These are phyloP conservation scores for Capsicum pubescens DNA, from an alignment of 257 asterid genomes.

Conservation along the genomic window DNA sequence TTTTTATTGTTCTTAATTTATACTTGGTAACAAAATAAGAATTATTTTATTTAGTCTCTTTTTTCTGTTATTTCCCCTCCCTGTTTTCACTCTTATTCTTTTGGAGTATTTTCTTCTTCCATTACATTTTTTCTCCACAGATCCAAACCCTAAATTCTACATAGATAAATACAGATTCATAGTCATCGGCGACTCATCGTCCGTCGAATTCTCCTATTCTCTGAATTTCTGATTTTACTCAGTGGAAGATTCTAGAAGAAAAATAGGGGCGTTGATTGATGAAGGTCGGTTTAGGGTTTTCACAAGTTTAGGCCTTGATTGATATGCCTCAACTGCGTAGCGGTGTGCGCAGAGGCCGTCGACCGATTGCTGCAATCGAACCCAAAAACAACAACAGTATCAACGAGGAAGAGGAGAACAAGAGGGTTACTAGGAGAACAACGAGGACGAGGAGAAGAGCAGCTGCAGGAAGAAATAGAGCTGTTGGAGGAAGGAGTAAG, in stretches of 20 bases:
- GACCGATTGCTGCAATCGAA: slow-evolving; percentile 27
- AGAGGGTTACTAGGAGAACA: background rate
- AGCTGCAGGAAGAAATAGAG: slow-evolving; percentile 8
- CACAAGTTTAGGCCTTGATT: slow-evolving; percentile 38
- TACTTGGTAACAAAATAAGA: too few relatives aligned
- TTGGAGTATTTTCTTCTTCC: background rate
- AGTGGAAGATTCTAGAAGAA: background rate
- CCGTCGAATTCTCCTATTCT: background rate
- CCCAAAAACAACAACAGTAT: slow-evolving; percentile 27
- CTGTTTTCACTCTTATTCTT: background rate
- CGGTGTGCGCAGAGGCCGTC: slow-evolving; percentile 55
- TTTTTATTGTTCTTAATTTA: too few relatives aligned
- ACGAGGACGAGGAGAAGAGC: slow-evolving; percentile 15
- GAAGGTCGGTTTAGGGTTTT: slow-evolving; percentile 36
- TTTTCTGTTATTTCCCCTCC: background rate
- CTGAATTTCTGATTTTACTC: background rate
- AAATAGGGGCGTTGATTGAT: slow-evolving; percentile 27
- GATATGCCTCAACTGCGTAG: slow-evolving; percentile 60
- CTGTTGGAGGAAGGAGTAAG: slow-evolving; percentile 28
- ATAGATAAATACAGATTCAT: background rate
- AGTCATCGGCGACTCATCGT: background rate
- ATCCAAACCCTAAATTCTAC: slow-evolving; percentile 35
- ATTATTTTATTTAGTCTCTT: background rate
- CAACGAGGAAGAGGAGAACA: background rate
- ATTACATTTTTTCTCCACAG: slow-evolving; percentile 1